Percentiles rank a stretch among this genome's conserved stretches.
Evolutionary conservation across 176 grass and related monocot genomes (phyloP).

Genomic region (Lolium multiflorum): DNA sequence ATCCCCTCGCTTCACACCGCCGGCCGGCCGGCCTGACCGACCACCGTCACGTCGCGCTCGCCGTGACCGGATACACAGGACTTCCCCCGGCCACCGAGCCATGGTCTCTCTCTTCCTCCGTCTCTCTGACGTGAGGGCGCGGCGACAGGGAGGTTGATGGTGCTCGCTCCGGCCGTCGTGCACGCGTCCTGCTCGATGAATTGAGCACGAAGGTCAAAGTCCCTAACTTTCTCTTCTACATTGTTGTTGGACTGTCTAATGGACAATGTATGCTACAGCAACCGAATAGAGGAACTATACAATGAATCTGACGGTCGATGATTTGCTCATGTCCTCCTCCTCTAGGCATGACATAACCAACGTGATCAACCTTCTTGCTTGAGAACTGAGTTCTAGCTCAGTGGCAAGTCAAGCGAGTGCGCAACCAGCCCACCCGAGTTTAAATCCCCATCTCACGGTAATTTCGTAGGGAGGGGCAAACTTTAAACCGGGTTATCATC

Average conservation of each 20-base stretch:
- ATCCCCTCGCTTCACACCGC: neutral
- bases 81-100: neutral
- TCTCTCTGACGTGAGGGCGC: neutral
- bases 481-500: too few relatives aligned
- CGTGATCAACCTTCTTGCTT: constrained; percentile 8
- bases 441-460: too few relatives aligned
- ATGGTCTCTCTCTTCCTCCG: neutral
- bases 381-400: too few relatives aligned
- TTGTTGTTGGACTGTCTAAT: neutral
- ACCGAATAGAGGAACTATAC: neutral
- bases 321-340: neutral
- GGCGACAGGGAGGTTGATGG: neutral
- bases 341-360: neutral
- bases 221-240: neutral
- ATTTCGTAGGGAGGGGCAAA: too few relatives aligned
- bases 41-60: neutral
- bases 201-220: neutral
- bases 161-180: neutral
- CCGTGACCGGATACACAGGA: neutral
- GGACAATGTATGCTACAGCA: neutral
- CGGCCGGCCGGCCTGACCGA: constrained; percentile 13
- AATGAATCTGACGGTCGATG: neutral
- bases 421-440: too few relatives aligned
- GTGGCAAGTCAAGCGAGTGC: too few relatives aligned
- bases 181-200: constrained; percentile 10